These are phyloP conservation scores for Candida boidinii DNA, from an alignment of 805 yeast species.

Conservation along the genomic window DNA sequence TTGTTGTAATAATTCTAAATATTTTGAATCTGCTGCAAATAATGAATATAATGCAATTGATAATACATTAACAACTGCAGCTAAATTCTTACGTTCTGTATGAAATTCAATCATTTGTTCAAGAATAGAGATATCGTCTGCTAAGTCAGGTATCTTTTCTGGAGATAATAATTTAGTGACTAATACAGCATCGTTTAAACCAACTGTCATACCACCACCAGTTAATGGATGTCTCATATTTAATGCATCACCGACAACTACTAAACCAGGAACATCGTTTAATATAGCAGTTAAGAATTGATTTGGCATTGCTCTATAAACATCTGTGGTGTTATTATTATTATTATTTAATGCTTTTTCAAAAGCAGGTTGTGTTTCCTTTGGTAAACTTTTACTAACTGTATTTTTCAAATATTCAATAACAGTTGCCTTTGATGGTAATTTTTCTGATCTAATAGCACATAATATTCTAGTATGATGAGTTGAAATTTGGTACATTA, in stretches of 20 bases:
- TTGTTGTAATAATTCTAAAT: conserved; percentile 61
- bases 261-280: conserved; percentile 65
- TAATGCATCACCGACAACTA: conserved; percentile 85
- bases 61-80: conserved; percentile 79
- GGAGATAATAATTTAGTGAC: conserved; percentile 58
- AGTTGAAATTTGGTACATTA: conserved; percentile 80
- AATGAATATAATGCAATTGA: conserved; percentile 85
- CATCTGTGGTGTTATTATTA: conserved; percentile 26
- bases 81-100: conserved; percentile 65
- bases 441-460: conserved; percentile 65
- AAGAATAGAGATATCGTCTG: conserved; percentile 47
- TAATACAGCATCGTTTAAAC: conserved; percentile 73
- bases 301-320: conserved; percentile 86
- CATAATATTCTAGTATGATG: conserved; percentile 83
- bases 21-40: conserved; percentile 75
- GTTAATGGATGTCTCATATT: conserved; percentile 98
- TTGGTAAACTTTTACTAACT: conserved; percentile 68
- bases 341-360: conserved; percentile 43
- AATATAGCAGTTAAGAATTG: conserved; percentile 76
- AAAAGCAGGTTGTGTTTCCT: conserved; percentile 57
- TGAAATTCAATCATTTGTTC: conserved; percentile 62
- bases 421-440: conserved; percentile 57
- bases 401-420: conserved; percentile 47
- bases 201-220: conserved; percentile 99
- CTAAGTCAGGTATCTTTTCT: conserved; percentile 41